Evolutionary conservation across 306 rosid genomes (phyloP), one percentile per base, ranked within the genome.

Genomic region (Alnus rubra): DNA sequence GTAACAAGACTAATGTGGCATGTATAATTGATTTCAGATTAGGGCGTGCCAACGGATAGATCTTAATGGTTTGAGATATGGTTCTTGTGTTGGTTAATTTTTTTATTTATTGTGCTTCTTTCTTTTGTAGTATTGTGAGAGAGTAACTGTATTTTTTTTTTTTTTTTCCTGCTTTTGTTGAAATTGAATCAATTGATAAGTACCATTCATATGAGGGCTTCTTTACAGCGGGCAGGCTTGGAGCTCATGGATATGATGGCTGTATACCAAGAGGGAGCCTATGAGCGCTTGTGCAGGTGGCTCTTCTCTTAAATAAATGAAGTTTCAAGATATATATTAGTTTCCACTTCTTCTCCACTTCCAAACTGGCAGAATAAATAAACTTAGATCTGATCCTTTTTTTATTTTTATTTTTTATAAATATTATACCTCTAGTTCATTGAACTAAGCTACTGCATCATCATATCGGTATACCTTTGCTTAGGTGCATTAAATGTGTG

Each of bases 171-270:
- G 56, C 75, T 31, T 74, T 28, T 64, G 33, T 52, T 62, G 12
- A 2, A 12, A 37, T 56, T 76, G 2, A 75, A 67, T 37, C 69
- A n/a, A 30, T 72, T 74, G 50, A 19, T 23, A 60, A 60, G 50
- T 71, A 80, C 58, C 53, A 78, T 83, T 79, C 9, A 87, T 64
- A 30, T 76, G 19, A 54, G 64, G 63, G 69, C 58, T 78, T 87
- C 69, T 73, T 75, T 78, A 74, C 90, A 95, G 98, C 99, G 97
- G 75, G 99, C 99, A 52, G 98, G 97, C 72, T 84, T 95, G 78
- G 98, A 95, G 88, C 94, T 95, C 76, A 95, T 93, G 97, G 99
- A 95, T 83, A 90, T 91, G 97, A 95, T 95, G 97, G 97, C 98
- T 15, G 98, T 93, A 74, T 90, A 95, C 82, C 99, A 95, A 88